These are phyloP conservation scores for Phtheirospermum japonicum DNA, from an alignment of 257 asterid genomes.

Conservation along the genomic window DNA sequence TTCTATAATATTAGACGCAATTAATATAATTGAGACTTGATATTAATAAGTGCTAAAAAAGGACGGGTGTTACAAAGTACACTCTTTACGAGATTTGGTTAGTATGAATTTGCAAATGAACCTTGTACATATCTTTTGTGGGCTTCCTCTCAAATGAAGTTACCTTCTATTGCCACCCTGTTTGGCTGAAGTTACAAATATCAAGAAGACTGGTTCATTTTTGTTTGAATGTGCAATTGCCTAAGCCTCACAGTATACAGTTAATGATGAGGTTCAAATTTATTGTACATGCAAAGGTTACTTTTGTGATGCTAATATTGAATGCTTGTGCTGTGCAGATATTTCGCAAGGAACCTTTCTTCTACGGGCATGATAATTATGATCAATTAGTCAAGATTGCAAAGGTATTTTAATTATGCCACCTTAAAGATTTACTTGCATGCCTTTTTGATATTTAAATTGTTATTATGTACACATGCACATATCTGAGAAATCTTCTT, in stretches of 20 bases:
- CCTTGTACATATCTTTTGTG: constrained; percentile 19
- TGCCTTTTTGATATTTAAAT: neutral
- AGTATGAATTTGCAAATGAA: neutral
- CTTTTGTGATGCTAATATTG: neutral
- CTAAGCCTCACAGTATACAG: neutral
- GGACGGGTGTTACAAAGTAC: no score
- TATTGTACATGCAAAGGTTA: constrained; percentile 46
- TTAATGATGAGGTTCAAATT: neutral
- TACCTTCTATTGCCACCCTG: constrained; percentile 6
- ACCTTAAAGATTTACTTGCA: neutral
- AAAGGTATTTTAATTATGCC: constrained; percentile 48
- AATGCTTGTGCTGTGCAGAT: constrained; percentile 46
- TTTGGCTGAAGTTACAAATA: neutral
- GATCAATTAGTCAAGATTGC: constrained; percentile 94
- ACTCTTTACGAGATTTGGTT: no score
- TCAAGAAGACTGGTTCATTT: neutral
- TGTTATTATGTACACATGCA: neutral
- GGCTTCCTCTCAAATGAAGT: constrained; percentile 7
- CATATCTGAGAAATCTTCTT: neutral
- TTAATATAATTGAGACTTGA: no score
- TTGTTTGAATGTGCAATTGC: neutral
- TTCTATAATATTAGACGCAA: no score
- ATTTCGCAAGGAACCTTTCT: constrained; percentile 91
- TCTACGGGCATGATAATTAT: constrained; percentile 86
- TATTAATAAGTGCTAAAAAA: no score